A percentile compares a stretch with the other conserved stretches of the same genome.
phyloP scores from a whole-genome alignment of 1,284 basidiomycete genomes.

The Moesziomyces globuligerus region DNA sequence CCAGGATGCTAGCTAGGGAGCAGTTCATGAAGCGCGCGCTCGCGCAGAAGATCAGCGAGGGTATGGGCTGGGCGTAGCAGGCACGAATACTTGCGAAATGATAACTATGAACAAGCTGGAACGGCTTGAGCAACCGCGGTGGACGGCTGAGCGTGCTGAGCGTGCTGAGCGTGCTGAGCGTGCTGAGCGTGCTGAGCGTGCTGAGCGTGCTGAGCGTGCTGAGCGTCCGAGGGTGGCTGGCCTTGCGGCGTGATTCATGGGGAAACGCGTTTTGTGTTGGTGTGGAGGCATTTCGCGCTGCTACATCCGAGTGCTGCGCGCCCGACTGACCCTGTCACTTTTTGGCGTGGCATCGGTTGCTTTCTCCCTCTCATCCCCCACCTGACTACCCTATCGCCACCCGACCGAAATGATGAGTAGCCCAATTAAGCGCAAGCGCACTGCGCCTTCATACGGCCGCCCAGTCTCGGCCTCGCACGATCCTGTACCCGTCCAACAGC shows the following conservation, averaged over 20 bases:
- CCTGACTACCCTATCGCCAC: not conserved
- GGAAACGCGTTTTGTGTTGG: conserved; percentile 15
- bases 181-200: no score
- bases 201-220: no score
- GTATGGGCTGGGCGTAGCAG: conserved; percentile 53
- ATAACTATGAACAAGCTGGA: not conserved
- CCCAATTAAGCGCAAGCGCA: conserved; percentile 16
- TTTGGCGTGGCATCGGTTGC: not conserved
- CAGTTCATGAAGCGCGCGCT: conserved; percentile 65
- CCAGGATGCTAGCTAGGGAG: conserved; percentile 61
- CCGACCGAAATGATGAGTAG: conserved; percentile 1
- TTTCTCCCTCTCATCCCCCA: not conserved
- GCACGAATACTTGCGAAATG: no score
- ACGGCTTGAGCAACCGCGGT: not conserved
- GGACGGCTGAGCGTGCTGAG: no score
- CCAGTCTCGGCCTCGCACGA: not conserved
- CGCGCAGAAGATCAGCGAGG: conserved; percentile 58
- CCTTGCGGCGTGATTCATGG: conserved; percentile 1
- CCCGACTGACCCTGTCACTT: not conserved
- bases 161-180: no score
- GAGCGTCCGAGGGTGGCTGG: conserved; percentile 1
- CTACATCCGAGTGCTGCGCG: not conserved
- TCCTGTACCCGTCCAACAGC: not conserved
- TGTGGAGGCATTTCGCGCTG: conserved; percentile 16
- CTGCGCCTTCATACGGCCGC: not conserved